Conservation (phyloP, 2,329 filamentous ascomycete genomes). For the Dendryphion nanum region DNA sequence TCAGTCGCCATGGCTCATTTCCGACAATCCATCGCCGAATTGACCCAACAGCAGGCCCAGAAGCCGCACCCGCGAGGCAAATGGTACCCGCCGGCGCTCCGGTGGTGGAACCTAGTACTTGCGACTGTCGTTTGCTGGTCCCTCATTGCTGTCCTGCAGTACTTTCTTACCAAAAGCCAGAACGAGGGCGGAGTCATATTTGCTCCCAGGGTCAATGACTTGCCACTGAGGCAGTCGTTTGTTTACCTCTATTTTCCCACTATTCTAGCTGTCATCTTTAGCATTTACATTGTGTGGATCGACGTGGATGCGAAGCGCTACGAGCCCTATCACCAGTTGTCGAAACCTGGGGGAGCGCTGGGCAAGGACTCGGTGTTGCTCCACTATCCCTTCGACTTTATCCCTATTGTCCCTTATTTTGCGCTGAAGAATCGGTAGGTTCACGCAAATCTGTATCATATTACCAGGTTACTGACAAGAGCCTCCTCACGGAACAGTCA, state of each 20-base stretch:
- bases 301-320: slow-evolving; percentile 59
- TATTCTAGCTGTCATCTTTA: slow-evolving; percentile 54
- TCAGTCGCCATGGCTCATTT: no score
- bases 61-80: no score
- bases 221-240: slow-evolving; percentile 46
- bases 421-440: slow-evolving; percentile 40
- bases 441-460: no score
- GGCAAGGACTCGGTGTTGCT: slow-evolving; percentile 51
- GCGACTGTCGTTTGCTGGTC: slow-evolving; percentile 12
- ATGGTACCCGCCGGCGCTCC: slow-evolving; percentile 23
- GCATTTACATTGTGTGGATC: slow-evolving; percentile 59
- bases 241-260: slow-evolving; percentile 52
- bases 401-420: slow-evolving; percentile 44
- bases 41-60: no score
- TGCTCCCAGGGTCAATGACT: slow-evolving; percentile 29
- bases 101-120: slow-evolving; percentile 10
- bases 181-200: slow-evolving; percentile 45
- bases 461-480: no score
- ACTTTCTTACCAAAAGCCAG: slow-evolving; percentile 43
- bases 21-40: no score
- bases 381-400: slow-evolving; percentile 54
- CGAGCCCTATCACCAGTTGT: slow-evolving; percentile 61
- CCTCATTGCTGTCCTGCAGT: slow-evolving; percentile 48
- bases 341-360: slow-evolving; percentile 43
- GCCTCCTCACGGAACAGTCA: no score